phyloP scores from a whole-genome alignment of 768 basidiomycete species.

The Collybiopsis luxurians region DNA sequence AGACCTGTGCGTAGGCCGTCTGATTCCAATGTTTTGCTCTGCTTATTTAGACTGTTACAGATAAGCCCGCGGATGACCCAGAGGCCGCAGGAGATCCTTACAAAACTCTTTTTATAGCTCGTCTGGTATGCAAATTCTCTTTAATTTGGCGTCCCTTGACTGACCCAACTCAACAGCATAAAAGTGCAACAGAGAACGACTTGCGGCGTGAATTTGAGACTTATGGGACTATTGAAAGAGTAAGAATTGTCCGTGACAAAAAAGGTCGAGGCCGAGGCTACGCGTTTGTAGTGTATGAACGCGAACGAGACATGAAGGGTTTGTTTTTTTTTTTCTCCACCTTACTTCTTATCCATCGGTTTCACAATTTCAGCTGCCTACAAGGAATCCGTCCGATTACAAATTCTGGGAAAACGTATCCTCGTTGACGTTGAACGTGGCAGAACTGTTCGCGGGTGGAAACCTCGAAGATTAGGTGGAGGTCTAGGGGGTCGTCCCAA shows the following conservation, averaged over 20 bases:
- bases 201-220: constrained; percentile 93
- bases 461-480: constrained; percentile 94
- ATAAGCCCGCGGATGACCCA: constrained; percentile 89
- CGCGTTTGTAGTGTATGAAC: constrained; percentile 96
- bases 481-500: constrained; percentile 99
- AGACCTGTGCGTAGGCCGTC: constrained; percentile 64
- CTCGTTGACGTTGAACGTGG: constrained; percentile 98
- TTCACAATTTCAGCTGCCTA: constrained; percentile 66
- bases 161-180: constrained; percentile 56
- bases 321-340: constrained; percentile 17
- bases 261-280: constrained; percentile 88
- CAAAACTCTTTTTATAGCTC: constrained; percentile 96
- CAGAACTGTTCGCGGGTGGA: constrained; percentile 97
- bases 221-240: constrained; percentile 92
- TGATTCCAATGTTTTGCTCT: constrained; percentile 1
- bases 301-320: constrained; percentile 99
- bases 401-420: constrained; percentile 94
- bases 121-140: constrained; percentile 55
- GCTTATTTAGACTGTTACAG: constrained; percentile 39
- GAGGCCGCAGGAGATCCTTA: constrained; percentile 96
- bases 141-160: not conserved
- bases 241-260: constrained; percentile 90
- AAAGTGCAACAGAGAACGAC: constrained; percentile 88
- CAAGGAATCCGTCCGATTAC: constrained; percentile 97
- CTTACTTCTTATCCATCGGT: constrained; percentile 11